These are phyloP conservation scores for Colletotrichum sp. DNA, from an alignment of 2,329 filamentous ascomycete genomes.

Conservation along the genomic window DNA sequence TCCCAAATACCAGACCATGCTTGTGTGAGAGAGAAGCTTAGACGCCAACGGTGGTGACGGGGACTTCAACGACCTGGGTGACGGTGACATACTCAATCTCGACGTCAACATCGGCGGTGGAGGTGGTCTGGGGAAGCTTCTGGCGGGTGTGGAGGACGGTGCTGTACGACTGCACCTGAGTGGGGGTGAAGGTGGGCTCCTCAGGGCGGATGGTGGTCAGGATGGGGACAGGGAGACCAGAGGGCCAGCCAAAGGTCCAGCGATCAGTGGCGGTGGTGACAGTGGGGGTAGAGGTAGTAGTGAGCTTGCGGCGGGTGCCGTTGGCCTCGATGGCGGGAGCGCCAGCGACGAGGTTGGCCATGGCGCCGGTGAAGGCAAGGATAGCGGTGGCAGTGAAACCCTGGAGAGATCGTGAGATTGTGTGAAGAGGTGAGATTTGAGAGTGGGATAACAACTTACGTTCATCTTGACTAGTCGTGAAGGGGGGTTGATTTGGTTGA, in stretches of 20 bases:
- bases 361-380: not conserved
- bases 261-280: not conserved
- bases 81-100: not conserved
- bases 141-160: not conserved
- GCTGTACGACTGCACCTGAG: not conserved
- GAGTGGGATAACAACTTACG: not conserved
- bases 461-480: not conserved
- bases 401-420: not conserved
- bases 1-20: not conserved
- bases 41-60: not conserved
- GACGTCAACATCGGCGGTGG: not conserved
- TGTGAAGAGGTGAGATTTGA: not conserved
- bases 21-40: not conserved
- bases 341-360: not conserved
- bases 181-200: not conserved
- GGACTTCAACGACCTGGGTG: not conserved
- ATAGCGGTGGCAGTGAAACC: not conserved
- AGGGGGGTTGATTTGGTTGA: not conserved
- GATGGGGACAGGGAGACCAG: not conserved
- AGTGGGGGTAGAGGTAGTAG: not conserved
- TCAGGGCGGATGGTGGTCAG: not conserved
- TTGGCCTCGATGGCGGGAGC: not conserved
- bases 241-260: not conserved
- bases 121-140: not conserved
- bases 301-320: not conserved